A percentile compares a stretch with the other conserved stretches of the same genome.
phyloP scores from a whole-genome alignment of 2,329 filamentous ascomycete genomes.

The Hypoxylon sp. region DNA sequence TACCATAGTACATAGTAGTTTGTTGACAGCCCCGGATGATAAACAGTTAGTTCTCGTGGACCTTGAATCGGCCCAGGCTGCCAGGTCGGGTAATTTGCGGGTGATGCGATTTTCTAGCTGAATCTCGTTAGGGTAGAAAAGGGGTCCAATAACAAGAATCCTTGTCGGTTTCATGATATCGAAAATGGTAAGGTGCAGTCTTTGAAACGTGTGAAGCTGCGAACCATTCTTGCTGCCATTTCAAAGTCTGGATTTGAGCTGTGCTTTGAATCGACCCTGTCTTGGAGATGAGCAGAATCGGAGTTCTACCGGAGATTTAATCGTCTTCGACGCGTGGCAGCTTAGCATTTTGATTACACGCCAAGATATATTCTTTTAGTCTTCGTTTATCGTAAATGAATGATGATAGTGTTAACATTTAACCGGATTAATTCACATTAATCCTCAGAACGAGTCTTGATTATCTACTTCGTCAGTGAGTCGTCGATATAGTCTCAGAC shows the following conservation, averaged over 20 bases:
- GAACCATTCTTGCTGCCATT: too few species aligned
- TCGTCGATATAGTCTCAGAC: conserved; percentile 10
- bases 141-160: conserved; percentile 12
- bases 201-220: conserved; percentile 29
- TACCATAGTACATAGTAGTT: too few species aligned
- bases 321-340: conserved; percentile 24
- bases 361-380: not conserved
- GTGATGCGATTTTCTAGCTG: conserved; percentile 4
- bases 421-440: conserved; percentile 3
- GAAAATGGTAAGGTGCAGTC: conserved; percentile 19
- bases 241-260: conserved; percentile 8
- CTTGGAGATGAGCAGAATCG: conserved; percentile 5
- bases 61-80: too few species aligned
- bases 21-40: too few species aligned
- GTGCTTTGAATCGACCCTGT: conserved; percentile 18
- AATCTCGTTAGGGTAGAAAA: conserved; percentile 18
- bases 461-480: conserved; percentile 20
- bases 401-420: conserved; percentile 2
- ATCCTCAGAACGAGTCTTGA: conserved; percentile 7
- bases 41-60: too few species aligned
- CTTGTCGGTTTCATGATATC: conserved; percentile 27
- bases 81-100: conserved; percentile 15
- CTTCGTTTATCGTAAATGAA: conserved; percentile 11
- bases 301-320: conserved; percentile 22
- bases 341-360: not conserved